Conservation (phyloP, 148 eudicot species). For the Persicaria maculosa region DNA sequence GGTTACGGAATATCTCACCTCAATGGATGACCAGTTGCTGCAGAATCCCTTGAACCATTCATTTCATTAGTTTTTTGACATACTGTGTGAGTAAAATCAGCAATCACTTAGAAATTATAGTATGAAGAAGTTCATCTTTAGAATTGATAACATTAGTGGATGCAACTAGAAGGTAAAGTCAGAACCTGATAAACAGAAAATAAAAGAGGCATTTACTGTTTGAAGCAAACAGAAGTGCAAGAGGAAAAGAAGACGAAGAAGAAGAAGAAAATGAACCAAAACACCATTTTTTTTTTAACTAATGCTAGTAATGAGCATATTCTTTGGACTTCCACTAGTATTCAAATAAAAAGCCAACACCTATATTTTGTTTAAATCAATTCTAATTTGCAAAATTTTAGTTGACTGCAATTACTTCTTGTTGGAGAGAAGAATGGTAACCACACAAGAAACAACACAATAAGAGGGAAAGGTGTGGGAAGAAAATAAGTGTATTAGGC, state of each 20-base stretch:
- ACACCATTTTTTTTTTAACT: no score
- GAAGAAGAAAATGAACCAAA: no score
- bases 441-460: background rate
- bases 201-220: background rate
- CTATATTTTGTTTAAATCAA: background rate
- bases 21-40: slow-evolving; percentile 2
- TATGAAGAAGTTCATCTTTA: background rate
- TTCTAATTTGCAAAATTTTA: background rate
- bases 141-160: background rate
- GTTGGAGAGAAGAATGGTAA: background rate
- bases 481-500: background rate
- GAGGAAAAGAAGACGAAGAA: no score
- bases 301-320: background rate
- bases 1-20: background rate
- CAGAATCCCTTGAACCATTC: background rate
- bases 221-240: background rate
- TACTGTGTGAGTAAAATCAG: background rate
- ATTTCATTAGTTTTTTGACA: background rate
- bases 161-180: background rate
- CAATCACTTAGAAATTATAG: background rate
- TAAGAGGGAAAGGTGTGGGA: background rate
- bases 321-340: background rate
- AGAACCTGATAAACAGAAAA: background rate
- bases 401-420: background rate
- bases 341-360: background rate